A percentile compares a stretch with the other conserved stretches of the same genome.
These are phyloP conservation scores for Chimonanthus praecox DNA, from an alignment of 164 flowering plant species.

Conservation along the genomic window DNA sequence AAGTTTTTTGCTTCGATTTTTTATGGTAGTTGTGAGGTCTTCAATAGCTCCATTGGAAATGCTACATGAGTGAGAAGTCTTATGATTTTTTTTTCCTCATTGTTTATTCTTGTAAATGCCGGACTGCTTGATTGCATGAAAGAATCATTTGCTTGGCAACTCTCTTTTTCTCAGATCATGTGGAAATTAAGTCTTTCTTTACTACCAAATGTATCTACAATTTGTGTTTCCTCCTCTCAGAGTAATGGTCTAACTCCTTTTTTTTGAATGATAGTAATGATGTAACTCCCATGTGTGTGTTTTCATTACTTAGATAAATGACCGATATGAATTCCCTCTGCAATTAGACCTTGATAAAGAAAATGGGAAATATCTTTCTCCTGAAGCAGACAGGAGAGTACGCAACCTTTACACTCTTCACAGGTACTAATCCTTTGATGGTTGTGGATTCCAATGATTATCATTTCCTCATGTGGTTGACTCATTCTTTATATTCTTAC, in stretches of 20 bases:
- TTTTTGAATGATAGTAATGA: neutral
- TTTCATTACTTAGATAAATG: conserved; percentile 43
- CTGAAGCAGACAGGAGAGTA: conserved; percentile 58
- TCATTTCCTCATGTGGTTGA: neutral
- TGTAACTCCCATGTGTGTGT: neutral
- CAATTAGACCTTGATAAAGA: conserved; percentile 63
- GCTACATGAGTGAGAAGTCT: no score
- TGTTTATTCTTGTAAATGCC: no score
- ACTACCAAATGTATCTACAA: neutral
- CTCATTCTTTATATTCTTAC: neutral
- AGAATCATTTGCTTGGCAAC: no score
- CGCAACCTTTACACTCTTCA: conserved; percentile 62
- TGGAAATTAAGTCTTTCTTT: neutral
- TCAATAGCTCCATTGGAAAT: no score
- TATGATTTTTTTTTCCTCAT: no score
- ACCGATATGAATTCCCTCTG: conserved; percentile 58
- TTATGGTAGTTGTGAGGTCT: no score
- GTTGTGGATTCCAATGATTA: neutral
- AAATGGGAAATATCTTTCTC: conserved; percentile 53
- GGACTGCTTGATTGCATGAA: no score
- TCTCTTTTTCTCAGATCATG: no score
- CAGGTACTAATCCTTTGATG: conserved; percentile 27
- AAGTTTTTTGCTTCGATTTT: no score
- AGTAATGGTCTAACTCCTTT: neutral
- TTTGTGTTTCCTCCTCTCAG: neutral